Evolutionary conservation across 768 basidiomycete species (phyloP).

Genomic region (Russula emetica): DNA sequence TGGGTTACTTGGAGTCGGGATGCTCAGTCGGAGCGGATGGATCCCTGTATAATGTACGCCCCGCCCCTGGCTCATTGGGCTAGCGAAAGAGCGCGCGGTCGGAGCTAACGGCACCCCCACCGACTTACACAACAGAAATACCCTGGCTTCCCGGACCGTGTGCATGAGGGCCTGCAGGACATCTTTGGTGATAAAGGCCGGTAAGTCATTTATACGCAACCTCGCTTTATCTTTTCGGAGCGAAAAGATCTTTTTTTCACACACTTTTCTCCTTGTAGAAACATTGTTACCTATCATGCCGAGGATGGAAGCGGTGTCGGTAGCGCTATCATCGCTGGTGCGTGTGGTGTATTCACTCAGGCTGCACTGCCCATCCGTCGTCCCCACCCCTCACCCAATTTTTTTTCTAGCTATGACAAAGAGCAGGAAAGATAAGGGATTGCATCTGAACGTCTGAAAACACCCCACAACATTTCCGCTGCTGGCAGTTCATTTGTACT

Average conservation of each 20-base stretch:
- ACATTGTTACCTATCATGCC: constrained; percentile 76
- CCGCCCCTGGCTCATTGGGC: neutral
- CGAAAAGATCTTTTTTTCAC: neutral
- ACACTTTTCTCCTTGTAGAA: constrained; percentile 36
- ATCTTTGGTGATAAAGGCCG: constrained; percentile 95
- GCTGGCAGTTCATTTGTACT: neutral
- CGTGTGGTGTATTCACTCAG: constrained; percentile 28
- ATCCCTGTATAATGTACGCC: constrained; percentile 87
- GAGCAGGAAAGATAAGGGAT: constrained; percentile 62
- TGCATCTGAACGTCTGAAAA: constrained; percentile 50
- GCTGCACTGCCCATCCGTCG: neutral
- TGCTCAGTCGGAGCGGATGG: constrained; percentile 91
- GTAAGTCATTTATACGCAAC: constrained; percentile 44
- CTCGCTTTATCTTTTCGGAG: neutral
- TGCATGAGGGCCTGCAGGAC: constrained; percentile 89
- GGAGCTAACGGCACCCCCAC: neutral
- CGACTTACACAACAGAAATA: constrained; percentile 71
- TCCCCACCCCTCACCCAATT: too few species aligned
- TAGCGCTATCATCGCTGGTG: constrained; percentile 90
- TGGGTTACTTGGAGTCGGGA: constrained; percentile 87
- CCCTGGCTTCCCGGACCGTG: constrained; percentile 87
- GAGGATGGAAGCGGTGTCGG: constrained; percentile 94
- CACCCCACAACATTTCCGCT: neutral
- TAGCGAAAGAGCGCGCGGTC: neutral
- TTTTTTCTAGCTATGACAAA: constrained; percentile 77